Evolutionary conservation across 2,329 filamentous ascomycete species (phyloP), one percentile per base, ranked within the genome.

Genomic region (Stromatinia cepivora): DNA sequence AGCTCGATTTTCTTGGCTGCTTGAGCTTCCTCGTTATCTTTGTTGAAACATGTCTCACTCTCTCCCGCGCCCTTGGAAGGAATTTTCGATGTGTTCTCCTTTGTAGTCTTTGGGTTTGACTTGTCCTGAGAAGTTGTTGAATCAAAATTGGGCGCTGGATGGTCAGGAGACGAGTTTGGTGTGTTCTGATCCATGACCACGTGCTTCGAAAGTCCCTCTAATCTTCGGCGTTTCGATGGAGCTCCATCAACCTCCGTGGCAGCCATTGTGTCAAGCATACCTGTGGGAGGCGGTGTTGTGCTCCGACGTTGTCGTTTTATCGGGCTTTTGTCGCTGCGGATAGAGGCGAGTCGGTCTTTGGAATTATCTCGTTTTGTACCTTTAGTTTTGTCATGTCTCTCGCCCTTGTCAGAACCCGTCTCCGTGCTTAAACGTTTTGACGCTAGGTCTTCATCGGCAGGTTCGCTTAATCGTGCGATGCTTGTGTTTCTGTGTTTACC

Each of bases 281-380:
- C 69, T 20, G 74, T 74, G 42, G 81, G 79, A 39, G 88, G 85
- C 2, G 88, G 87, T 0, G 87, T 88, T 63, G 84, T 82, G 72
- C 88, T 90, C 42, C 82, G 81, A 39, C 88, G 83, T 73, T 86
- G 85, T 54, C 88, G 82, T 77, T 90, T 90, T n/a, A 81, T 77
- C 9, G 85, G 79, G 66, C 79, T 80, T 22, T 62, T 70, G 36
- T 89, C 87, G 20, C 83, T 82, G 10, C 83, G 80, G 58, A 83
- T 80, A 45, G 74, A 75, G 11, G 82, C 82, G 17, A 84, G 77
- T 42, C 83, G 81, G 70, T 90, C 87, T 66, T 83, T 84, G 4
- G 86, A 87, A 71, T 88, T 86, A 71, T 90, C 87, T 69, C 86
- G 82, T 76, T 87, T 89, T 17, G 89, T 77, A 25, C 86, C 84